Percentiles rank a stretch among this genome's conserved stretches.
phyloP scores from a whole-genome alignment of 2,329 filamentous ascomycete genomes.

The Trichoderma afroharzianum region DNA sequence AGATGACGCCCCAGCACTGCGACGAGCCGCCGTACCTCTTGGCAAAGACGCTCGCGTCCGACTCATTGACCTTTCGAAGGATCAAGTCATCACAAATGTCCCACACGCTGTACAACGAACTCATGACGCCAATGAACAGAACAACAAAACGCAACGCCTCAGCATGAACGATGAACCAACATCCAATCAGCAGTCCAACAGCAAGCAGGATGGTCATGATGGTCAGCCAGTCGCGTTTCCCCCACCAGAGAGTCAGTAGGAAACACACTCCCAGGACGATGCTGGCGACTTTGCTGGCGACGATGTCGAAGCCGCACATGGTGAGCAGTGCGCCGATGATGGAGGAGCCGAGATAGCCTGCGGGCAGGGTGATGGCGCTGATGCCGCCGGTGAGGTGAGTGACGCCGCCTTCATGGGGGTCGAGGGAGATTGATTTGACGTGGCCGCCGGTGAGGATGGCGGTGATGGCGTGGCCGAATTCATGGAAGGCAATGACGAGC shows the following conservation, averaged over 20 bases:
- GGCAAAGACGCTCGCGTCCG: constrained; percentile 75
- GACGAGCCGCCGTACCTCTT: constrained; percentile 74
- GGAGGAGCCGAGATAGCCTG: constrained; percentile 73
- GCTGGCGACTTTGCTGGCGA: constrained; percentile 75
- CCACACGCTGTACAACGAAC: constrained; percentile 75
- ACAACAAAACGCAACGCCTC: constrained; percentile 71
- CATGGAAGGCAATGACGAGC: constrained; percentile 80
- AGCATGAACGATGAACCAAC: constrained; percentile 77
- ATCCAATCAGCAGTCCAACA: constrained; percentile 66
- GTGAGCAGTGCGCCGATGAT: constrained; percentile 74
- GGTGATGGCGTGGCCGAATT: constrained; percentile 72
- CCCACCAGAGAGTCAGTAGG: constrained; percentile 78
- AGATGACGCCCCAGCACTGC: constrained; percentile 77
- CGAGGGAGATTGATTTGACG: constrained; percentile 70
- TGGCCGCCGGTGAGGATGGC: constrained; percentile 68
- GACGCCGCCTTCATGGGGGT: constrained; percentile 75
- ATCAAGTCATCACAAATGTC: constrained; percentile 84
- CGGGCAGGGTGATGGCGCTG: constrained; percentile 67
- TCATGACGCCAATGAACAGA: constrained; percentile 81
- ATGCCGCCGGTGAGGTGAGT: constrained; percentile 74
- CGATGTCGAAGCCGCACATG: constrained; percentile 78
- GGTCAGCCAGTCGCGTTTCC: constrained; percentile 72
- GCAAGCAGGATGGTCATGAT: constrained; percentile 66
- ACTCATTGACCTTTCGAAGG: constrained; percentile 73
- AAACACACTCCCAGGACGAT: constrained; percentile 71